These are phyloP conservation scores for Cutaneotrichosporon cavernicola DNA, from an alignment of 1,284 basidiomycete species.

Conservation along the genomic window DNA sequence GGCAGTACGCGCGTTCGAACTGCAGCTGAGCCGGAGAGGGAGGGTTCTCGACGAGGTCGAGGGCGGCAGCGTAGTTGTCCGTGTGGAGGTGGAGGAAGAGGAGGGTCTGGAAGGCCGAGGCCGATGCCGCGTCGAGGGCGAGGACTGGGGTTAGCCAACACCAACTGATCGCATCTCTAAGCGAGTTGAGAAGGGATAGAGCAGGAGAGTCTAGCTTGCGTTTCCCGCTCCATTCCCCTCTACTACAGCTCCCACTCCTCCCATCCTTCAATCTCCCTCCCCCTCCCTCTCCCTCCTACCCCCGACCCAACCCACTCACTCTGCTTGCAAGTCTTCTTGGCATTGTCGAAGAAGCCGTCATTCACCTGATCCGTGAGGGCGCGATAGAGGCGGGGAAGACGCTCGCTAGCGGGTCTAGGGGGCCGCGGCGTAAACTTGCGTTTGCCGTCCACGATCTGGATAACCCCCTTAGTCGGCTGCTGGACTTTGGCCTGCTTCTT, in stretches of 20 bases:
- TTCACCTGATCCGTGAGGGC: constrained; percentile 80
- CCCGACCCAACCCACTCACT: constrained; percentile 57
- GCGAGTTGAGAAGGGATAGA: too few species aligned
- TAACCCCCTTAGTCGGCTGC: neutral
- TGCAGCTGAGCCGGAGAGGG: constrained; percentile 42
- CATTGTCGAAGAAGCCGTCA: constrained; percentile 73
- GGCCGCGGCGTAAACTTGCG: constrained; percentile 55
- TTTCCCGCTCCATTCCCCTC: neutral
- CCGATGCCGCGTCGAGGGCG: constrained; percentile 64
- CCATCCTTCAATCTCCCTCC: neutral
- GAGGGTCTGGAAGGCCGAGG: constrained; percentile 72
- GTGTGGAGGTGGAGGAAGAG: constrained; percentile 78
- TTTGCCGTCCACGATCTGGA: constrained; percentile 11
- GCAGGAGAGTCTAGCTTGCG: neutral
- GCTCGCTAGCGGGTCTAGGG: constrained; percentile 60
- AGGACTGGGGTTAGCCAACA: constrained; percentile 60
- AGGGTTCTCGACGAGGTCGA: constrained; percentile 50
- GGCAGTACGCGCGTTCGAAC: constrained; percentile 75
- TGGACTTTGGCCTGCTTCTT: constrained; percentile 2
- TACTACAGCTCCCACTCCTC: neutral
- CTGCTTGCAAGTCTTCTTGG: constrained; percentile 83
- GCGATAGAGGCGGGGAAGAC: constrained; percentile 68
- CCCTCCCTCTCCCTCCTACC: neutral
- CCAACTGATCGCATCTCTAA: too few species aligned
- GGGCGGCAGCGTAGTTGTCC: constrained; percentile 60